A percentile compares a stretch with the other conserved stretches of the same genome.
These are phyloP conservation scores for Chlorella sp. DNA, from an alignment of 139 green algal genomes.

Conservation along the genomic window DNA sequence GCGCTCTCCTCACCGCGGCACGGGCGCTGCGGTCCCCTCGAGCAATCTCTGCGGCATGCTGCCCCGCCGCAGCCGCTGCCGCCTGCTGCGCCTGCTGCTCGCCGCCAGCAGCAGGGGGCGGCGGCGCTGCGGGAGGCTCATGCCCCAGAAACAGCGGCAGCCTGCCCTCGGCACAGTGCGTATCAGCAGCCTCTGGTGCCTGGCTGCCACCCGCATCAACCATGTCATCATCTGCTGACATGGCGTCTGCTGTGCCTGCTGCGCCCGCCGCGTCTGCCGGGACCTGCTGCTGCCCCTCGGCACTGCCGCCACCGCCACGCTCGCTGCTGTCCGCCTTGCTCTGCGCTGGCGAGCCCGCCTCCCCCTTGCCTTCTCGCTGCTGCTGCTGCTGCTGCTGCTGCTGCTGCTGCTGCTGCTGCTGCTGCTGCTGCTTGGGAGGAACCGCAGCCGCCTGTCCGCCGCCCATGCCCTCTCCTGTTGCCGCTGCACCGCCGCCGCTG, in stretches of 20 bases:
- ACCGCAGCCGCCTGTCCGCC: neutral
- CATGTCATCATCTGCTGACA: neutral
- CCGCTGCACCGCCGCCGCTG: neutral
- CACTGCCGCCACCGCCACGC: neutral
- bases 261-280: neutral
- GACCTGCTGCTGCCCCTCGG: neutral
- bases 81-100: neutral
- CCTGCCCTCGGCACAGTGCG: no score
- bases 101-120: neutral
- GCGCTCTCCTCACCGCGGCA: neutral
- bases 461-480: neutral
- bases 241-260: neutral
- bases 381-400: neutral
- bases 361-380: neutral
- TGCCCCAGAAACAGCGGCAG: no score
- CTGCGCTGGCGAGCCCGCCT: neutral
- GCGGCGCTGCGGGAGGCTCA: neutral
- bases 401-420: neutral
- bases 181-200: no score
- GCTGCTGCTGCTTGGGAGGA: neutral
- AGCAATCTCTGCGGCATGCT: neutral
- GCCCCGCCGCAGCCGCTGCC: neutral
- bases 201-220: no score
- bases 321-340: neutral
- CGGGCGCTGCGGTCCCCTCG: slow-evolving; percentile 8